Conservation (phyloP, 1,284 basidiomycete genomes). For the Leccinum ponderosum region DNA sequence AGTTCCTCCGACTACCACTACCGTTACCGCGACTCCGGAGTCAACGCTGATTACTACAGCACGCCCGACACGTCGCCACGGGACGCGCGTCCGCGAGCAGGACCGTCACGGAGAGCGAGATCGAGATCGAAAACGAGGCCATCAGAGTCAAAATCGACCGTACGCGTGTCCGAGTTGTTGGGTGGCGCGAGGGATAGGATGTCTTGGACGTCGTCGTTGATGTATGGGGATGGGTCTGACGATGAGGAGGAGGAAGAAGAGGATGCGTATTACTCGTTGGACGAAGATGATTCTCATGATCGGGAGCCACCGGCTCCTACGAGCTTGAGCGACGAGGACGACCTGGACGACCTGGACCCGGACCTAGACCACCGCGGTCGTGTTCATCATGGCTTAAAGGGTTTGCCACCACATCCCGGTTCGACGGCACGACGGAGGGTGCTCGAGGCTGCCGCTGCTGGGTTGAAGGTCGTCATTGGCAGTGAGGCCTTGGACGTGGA, state of each 20-base stretch:
- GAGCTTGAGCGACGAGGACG: background rate
- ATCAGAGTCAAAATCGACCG: background rate
- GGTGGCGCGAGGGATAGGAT: background rate
- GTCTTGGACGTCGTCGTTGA: conserved; percentile 12
- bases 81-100: conserved; percentile 4
- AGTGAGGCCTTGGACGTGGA: background rate
- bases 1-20: background rate
- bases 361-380: background rate
- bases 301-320: background rate
- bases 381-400: background rate
- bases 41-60: conserved; percentile 22
- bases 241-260: conserved; percentile 38
- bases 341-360: background rate
- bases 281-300: conserved; percentile 48
- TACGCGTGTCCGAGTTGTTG: conserved; percentile 9
- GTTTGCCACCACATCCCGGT: background rate
- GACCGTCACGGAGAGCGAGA: background rate
- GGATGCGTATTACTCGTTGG: conserved; percentile 56
- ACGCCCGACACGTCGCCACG: conserved; percentile 25
- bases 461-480: conserved; percentile 67
- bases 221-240: background rate
- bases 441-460: conserved; percentile 63
- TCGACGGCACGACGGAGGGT: conserved; percentile 70
- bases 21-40: conserved; percentile 1
- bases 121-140: background rate